A percentile compares a stretch with the other conserved stretches of the same genome.
Evolutionary conservation across 495 filamentous ascomycete genomes (phyloP).

Genomic region (Hypoxylon crocopeplum): DNA sequence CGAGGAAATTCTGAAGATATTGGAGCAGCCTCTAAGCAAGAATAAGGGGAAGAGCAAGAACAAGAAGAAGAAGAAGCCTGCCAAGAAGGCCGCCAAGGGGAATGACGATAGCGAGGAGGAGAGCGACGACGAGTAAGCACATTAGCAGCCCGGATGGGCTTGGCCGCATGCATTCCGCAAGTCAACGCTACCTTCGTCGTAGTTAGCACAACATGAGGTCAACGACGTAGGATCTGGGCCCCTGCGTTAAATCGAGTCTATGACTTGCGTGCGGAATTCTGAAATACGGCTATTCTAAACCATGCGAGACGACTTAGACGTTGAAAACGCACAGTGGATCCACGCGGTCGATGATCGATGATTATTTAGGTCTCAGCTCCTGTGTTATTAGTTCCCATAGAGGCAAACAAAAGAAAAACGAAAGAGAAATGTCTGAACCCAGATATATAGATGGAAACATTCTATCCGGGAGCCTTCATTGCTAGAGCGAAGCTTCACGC

Average conservation of each 20-base stretch:
- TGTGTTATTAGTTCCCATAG: constrained; percentile 32
- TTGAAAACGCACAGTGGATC: constrained; percentile 9
- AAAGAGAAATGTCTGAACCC: constrained; percentile 11
- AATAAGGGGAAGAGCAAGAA: constrained; percentile 84
- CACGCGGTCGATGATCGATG: neutral
- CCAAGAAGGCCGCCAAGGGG: constrained; percentile 67
- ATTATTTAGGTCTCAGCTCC: constrained; percentile 13
- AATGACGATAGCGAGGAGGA: constrained; percentile 45
- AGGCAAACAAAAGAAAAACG: constrained; percentile 15
- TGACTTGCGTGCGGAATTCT: constrained; percentile 11
- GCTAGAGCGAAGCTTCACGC: neutral
- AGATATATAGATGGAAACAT: constrained; percentile 14
- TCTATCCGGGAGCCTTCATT: neutral
- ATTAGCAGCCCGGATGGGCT: neutral
- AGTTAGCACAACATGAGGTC: neutral
- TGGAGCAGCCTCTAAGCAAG: constrained; percentile 82
- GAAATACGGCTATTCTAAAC: neutral
- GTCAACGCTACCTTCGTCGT: constrained; percentile 6
- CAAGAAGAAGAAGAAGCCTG: constrained; percentile 83
- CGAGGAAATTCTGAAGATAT: constrained; percentile 90
- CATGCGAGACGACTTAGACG: neutral
- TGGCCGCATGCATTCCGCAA: constrained; percentile 4
- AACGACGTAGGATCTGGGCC: constrained; percentile 1
- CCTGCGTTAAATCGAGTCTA: constrained; percentile 3
- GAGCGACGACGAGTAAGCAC: constrained; percentile 49